phyloP scores from a whole-genome alignment of 345 rosid species.

The Ceriops zippeliana region DNA sequence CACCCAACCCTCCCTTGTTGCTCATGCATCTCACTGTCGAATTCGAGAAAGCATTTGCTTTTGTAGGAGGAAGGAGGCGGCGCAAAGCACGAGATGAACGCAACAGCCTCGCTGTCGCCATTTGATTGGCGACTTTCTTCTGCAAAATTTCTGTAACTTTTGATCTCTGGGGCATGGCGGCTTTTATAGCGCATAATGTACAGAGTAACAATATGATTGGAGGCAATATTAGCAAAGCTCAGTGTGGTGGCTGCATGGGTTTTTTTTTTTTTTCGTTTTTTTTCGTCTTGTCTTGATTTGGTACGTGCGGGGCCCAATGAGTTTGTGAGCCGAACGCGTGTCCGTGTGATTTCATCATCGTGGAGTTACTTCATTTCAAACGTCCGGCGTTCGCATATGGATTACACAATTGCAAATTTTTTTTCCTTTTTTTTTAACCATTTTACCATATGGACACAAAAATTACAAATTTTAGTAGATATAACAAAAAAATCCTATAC shows the following conservation, averaged over 20 bases:
- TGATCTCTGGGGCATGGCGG: not conserved
- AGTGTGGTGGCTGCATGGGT: slow-evolving; percentile 29
- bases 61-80: slow-evolving; percentile 7
- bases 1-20: slow-evolving; percentile 12
- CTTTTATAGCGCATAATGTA: slow-evolving; percentile 11
- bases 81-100: slow-evolving; percentile 21
- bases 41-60: slow-evolving; percentile 14
- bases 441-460: no score
- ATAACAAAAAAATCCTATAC: no score
- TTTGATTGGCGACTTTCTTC: not conserved
- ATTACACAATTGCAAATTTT: no score
- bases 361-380: no score
- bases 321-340: no score
- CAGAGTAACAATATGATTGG: slow-evolving; percentile 32
- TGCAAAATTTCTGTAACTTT: not conserved
- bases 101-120: slow-evolving; percentile 43
- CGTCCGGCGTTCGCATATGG: no score
- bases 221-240: slow-evolving; percentile 28
- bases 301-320: not conserved
- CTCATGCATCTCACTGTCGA: slow-evolving; percentile 15
- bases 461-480: no score
- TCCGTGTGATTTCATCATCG: no score
- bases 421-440: no score
- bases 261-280: slow-evolving; percentile 2
- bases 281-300: not conserved